Base-by-base conservation (phyloP, 768 basidiomycete genomes). In the Saitozyma sp. region DNA sequence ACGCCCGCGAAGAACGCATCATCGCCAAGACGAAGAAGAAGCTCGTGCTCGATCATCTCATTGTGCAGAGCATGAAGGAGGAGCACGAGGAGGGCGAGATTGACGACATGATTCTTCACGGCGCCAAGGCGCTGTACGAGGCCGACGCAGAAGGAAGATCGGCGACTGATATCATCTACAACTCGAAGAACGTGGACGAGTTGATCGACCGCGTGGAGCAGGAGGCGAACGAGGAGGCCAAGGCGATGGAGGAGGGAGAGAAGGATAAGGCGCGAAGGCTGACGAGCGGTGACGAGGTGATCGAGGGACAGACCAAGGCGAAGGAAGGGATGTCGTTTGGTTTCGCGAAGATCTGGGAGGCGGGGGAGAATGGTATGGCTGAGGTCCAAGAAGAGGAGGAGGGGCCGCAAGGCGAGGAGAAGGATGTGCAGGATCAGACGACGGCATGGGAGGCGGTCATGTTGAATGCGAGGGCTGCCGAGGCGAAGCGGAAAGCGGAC, bases 1-100 rank as follows among this genome's bases (percentile, higher is more conserved):
- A 67, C 53, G 37, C n/a, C 70, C 29, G 29, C 29, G 29, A 29
- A 95, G 93, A 96, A 73, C 89, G 88, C 50, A 97, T 96, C 69
- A 84, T 95, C 80, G 88, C 92, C 79, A 85, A 87, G 29, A 92
- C 91, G n/a, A 95, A 95, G 82, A 92, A 91, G 83, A 97, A 97
- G 78, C 84, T 97, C 38, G 88, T 92, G 13, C 83, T 97, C 9
- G 93, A 97, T 70, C 94, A 97, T 80, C 83, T 97, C 14, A 94
- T 97, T 67, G 94, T 97, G 8, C 90, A 96, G 80, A 92, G 91
- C 76, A 92, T 95, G 89, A 91, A 92, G 66, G 89, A 91, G 58
- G 85, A 85, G 53, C 90, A 89, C 50, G 87, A 86, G 42, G 85
- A 86, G 50, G 89, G 89, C 67, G 88, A 95, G 69, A 83, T 97